These are phyloP conservation scores for Leucaena leucocephala DNA, from an alignment of 306 rosid genomes.

Conservation along the genomic window DNA sequence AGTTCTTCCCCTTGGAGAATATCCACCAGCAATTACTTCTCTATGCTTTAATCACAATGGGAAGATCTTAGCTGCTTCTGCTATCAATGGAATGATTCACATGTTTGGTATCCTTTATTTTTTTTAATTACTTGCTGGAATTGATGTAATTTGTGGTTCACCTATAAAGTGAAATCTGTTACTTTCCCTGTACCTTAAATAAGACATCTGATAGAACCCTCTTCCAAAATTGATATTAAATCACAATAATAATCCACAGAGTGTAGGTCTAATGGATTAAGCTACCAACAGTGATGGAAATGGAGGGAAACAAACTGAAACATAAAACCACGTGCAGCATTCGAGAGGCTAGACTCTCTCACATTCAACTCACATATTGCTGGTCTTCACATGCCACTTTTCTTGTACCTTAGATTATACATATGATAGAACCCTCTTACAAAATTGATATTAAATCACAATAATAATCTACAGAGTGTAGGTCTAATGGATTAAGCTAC, in stretches of 20 bases:
- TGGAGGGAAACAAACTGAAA: not conserved
- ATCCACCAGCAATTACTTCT: conserved; percentile 97
- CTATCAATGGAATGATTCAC: conserved; percentile 97
- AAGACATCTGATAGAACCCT: not conserved
- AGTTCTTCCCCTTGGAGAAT: conserved; percentile 98
- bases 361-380: no score
- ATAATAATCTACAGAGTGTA: not conserved
- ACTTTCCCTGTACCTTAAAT: conserved; percentile 8
- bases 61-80: conserved; percentile 92
- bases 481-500: not conserved
- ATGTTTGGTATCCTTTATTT: conserved; percentile 93
- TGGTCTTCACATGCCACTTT: not conserved
- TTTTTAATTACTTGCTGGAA: conserved; percentile 5
- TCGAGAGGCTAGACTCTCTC: not conserved
- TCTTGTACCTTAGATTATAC: conserved; percentile 19
- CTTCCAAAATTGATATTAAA: not conserved
- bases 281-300: not conserved
- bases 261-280: not conserved
- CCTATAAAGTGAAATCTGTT: not conserved
- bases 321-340: not conserved
- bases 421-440: not conserved
- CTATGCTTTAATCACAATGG: conserved; percentile 97
- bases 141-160: conserved; percentile 12
- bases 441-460: not conserved
- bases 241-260: not conserved